A percentile compares a stretch with the other conserved stretches of the same genome.
These are phyloP conservation scores for Chlorophyllum brunneum DNA, from an alignment of 768 basidiomycete genomes.

Conservation along the genomic window DNA sequence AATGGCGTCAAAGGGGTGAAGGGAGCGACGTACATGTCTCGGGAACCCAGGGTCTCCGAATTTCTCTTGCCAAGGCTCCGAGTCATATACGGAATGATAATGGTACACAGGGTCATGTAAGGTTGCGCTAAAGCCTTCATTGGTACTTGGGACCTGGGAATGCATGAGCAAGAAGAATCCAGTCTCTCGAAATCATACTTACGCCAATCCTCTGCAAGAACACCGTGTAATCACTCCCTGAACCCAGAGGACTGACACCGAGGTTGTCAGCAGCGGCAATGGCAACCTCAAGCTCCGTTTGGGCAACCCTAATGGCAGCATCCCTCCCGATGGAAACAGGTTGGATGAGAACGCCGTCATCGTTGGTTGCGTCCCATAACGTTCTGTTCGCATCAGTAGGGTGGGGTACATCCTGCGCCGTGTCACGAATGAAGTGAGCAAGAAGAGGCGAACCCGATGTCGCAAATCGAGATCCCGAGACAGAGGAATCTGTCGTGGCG, in stretches of 20 bases:
- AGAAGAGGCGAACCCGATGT: slow-evolving; percentile 75
- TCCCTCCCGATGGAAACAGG: slow-evolving; percentile 17
- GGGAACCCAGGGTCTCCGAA: slow-evolving; percentile 73
- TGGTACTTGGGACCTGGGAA: slow-evolving; percentile 34
- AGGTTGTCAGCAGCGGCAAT: slow-evolving; percentile 25
- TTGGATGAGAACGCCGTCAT: slow-evolving; percentile 44
- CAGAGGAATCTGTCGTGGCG: slow-evolving; percentile 35
- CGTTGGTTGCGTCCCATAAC: slow-evolving; percentile 75
- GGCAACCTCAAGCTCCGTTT: slow-evolving; percentile 26
- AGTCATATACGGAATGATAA: slow-evolving; percentile 73
- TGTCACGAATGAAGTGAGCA: slow-evolving; percentile 64
- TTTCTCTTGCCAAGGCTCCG: slow-evolving; percentile 61
- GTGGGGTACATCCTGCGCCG: slow-evolving; percentile 71
- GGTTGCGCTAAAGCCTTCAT: slow-evolving; percentile 37
- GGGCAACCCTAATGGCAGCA: slow-evolving; percentile 29
- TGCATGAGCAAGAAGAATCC: not conserved
- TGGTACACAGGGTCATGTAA: slow-evolving; percentile 61
- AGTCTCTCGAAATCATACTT: slow-evolving; percentile 10
- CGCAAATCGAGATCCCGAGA: slow-evolving; percentile 55
- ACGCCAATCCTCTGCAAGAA: slow-evolving; percentile 71
- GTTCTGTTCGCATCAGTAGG: slow-evolving; percentile 60
- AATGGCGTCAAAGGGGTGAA: not conserved
- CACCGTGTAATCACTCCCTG: slow-evolving; percentile 87
- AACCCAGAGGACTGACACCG: slow-evolving; percentile 61
- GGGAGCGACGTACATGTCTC: slow-evolving; percentile 46